phyloP scores from a whole-genome alignment of 2,329 filamentous ascomycete genomes.

The Botrytis sinoallii region DNA sequence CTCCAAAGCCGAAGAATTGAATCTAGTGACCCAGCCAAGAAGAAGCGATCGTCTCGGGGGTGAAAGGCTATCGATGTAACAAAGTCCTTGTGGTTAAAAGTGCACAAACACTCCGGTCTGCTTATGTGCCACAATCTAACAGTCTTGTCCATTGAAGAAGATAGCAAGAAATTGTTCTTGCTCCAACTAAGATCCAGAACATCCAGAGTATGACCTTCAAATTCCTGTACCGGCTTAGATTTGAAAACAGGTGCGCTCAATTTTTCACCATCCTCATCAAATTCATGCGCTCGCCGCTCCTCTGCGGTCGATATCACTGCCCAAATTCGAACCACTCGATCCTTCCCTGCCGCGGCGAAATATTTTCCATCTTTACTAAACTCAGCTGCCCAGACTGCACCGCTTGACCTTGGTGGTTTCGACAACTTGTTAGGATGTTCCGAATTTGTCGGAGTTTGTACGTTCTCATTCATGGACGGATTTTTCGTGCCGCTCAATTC shows the following conservation, averaged over 20 bases:
- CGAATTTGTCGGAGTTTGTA: slow-evolving; percentile 27
- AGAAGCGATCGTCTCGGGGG: slow-evolving; percentile 92
- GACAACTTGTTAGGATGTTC: slow-evolving; percentile 29
- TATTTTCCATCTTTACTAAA: slow-evolving; percentile 92
- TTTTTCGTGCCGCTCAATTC: slow-evolving; percentile 67
- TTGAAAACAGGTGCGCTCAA: slow-evolving; percentile 90
- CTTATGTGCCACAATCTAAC: slow-evolving; percentile 92
- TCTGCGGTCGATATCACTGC: slow-evolving; percentile 79
- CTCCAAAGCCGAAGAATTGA: slow-evolving; percentile 89
- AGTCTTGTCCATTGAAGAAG: slow-evolving; percentile 97
- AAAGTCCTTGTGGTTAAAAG: slow-evolving; percentile 92
- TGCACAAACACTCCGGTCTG: slow-evolving; percentile 80
- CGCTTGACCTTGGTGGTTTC: slow-evolving; percentile 38
- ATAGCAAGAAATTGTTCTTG: slow-evolving; percentile 96
- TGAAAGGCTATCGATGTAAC: slow-evolving; percentile 95
- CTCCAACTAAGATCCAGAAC: slow-evolving; percentile 95
- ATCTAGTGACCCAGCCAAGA: slow-evolving; percentile 89
- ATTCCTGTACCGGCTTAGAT: slow-evolving; percentile 73
- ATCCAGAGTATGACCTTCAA: slow-evolving; percentile 78
- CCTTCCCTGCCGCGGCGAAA: slow-evolving; percentile 87
- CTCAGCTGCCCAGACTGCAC: slow-evolving; percentile 87
- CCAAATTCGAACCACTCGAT: slow-evolving; percentile 83
- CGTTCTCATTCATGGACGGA: slow-evolving; percentile 35
- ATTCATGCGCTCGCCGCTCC: slow-evolving; percentile 71
- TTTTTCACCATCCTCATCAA: slow-evolving; percentile 63